Base-by-base conservation (phyloP, 208 protist species). In the Naegleria gruberi region DNA sequence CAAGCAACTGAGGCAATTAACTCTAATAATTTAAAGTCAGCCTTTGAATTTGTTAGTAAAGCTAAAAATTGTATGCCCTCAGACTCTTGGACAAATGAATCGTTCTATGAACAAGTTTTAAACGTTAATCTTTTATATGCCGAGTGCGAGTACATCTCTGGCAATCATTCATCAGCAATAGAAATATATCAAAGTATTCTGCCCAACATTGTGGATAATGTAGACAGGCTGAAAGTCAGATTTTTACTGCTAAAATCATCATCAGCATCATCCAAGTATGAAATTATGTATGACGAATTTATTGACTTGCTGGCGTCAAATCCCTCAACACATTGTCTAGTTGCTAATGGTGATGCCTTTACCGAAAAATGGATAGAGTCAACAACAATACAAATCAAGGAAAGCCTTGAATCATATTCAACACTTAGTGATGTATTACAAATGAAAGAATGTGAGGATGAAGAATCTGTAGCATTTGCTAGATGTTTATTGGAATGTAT, bases 201-300 rank as follows among this genome's bases (percentile, higher is more conserved):
- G 41, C 34, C 43, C 5, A 87, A 37, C 7, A 41, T 87, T 41
- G 30, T 30, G 0, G 44, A 55, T 41, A 5, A 17, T 17, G 23
- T 41, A 12, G 83, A 87, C 40, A n/a, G 10, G 15, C 23, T 87
- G 17, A 87, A 87, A 40, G 83, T 87, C 41, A 46, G 30, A 55
- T 87, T 30, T 55, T 34, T 55, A 23, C 42, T 87, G 4, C 42
- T 87, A 5, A 55, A 55, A 19, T 34, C 83, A 26, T 46, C n/a
- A 44, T 45, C 83, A 8, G 42, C 19, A 12, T 34, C 6, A 26
- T 30, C n/a, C 6, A 45, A 40, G 15, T 87, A 55, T 40, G 83
- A 87, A 87, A 12, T 34, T 0, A 55, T 87, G 17, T 87, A 87
- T 37, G 83, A 87, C 40, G 83, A 87, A 55, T 87, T 41, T 55